Base-by-base conservation (phyloP, 352 stramenopile genomes). In the Pythium aphanidermatum region DNA sequence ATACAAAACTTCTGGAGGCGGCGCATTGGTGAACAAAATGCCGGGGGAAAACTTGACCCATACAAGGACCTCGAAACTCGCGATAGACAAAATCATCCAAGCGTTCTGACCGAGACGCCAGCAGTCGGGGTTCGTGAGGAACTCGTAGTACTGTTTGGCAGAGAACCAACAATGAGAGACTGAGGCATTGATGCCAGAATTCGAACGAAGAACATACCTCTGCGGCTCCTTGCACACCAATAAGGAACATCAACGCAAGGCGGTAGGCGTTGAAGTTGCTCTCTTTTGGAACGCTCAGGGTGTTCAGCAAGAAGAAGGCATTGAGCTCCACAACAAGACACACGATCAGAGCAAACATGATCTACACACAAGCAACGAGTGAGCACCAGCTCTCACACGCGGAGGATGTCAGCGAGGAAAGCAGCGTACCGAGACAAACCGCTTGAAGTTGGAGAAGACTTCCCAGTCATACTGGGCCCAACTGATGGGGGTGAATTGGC, bases 221-320 rank as follows among this genome's bases (percentile, higher is more conserved):
- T 24, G 83, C 76, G 14, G 80, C 74, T 4, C 66, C 83, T 12
- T 75, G 83, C 42, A 94, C 87, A 38, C 77, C 81, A 35, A 90
- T 68, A 36, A 94, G 58, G 50, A 90, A 90, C 50, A 94, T 65
- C 38, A 90, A 65, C 29, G 74, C 28, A 34, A 94, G 65, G 20
- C 83, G 68, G 46, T 86, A 88, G 25, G 74, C 72, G 70, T 94
- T 92, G 50, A 91, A 89, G 32, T 77, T 79, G 60, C 78, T 90
- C 46, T 92, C 80, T 50, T 94, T 92, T 8, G 83, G 83, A 34
- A 96, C 85, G 24, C 70, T 78, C 24, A 96, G 61, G 16, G 86
- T 90, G 37, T 84, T 93, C 24, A 96, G 67, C 47, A 97, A 60
- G 58, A 97, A 96, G 63, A 97, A 97, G 11, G 89, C 90, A 63